Conservation (phyloP, 78 protist species). For the Speleostelium caveatum region DNA sequence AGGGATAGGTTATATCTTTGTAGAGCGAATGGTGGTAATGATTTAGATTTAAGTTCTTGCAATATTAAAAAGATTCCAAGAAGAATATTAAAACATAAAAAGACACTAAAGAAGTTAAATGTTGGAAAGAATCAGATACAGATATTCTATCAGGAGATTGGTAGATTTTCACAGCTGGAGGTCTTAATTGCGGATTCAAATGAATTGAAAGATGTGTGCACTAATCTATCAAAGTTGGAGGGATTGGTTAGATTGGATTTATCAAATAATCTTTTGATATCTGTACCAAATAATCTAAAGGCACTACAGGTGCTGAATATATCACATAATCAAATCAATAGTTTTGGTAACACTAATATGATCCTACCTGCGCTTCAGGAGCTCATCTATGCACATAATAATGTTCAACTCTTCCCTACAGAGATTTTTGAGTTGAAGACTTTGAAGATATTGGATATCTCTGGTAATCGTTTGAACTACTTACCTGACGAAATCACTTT, state of each 20-base stretch:
- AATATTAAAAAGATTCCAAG: slow-evolving; percentile 46
- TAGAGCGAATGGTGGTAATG: slow-evolving; percentile 21
- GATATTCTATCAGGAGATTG: slow-evolving; percentile 40
- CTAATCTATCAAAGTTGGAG: slow-evolving; percentile 31
- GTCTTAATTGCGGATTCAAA: slow-evolving; percentile 55
- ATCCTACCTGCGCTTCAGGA: slow-evolving; percentile 39
- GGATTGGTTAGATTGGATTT: slow-evolving; percentile 14
- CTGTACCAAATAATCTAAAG: slow-evolving; percentile 52
- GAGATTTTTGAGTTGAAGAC: slow-evolving; percentile 56
- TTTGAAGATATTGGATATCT: slow-evolving; percentile 6
- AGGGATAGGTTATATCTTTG: slow-evolving; percentile 62
- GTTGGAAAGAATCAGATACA: slow-evolving; percentile 64
- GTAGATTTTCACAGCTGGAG: slow-evolving; percentile 12
- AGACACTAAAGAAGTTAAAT: slow-evolving; percentile 41
- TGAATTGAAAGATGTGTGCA: slow-evolving; percentile 32
- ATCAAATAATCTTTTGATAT: slow-evolving; percentile 47
- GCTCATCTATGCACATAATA: slow-evolving; percentile 49
- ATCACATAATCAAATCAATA: slow-evolving; percentile 7
- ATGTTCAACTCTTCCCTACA: slow-evolving; percentile 60
- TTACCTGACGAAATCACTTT: slow-evolving; percentile 54
- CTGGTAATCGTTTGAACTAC: slow-evolving; percentile 59
- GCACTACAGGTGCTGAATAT: slow-evolving; percentile 20
- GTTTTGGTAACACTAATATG: slow-evolving; percentile 6
- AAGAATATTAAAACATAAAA: slow-evolving; percentile 37
- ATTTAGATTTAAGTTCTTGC: slow-evolving; percentile 44